These are phyloP conservation scores for Marvania coccoides DNA, from an alignment of 139 green algal genomes.

Conservation along the genomic window DNA sequence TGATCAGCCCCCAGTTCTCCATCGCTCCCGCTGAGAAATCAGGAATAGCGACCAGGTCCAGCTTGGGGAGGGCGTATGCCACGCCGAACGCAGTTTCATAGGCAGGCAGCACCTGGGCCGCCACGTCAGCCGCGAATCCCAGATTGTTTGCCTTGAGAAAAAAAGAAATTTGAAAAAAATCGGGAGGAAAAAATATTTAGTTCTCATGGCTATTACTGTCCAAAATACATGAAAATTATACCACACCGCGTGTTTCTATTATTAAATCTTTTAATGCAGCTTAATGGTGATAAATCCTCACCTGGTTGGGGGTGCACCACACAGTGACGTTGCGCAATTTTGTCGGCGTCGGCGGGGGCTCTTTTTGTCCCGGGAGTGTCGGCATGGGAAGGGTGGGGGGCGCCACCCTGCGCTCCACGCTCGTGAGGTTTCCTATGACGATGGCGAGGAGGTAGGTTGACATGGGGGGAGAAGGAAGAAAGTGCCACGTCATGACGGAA, in stretches of 20 bases:
- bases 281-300: too few relatives aligned
- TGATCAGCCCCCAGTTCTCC: constrained; percentile 92
- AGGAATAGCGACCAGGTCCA: constrained; percentile 86
- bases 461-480: constrained; percentile 63
- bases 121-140: constrained; percentile 22
- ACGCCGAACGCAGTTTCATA: constrained; percentile 44
- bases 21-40: constrained; percentile 87
- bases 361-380: neutral
- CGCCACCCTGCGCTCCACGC: neutral
- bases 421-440: neutral
- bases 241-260: too few relatives aligned
- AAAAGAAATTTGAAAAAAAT: too few relatives aligned
- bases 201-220: too few relatives aligned
- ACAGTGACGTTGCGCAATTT: constrained; percentile 28
- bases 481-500: constrained; percentile 19
- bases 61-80: constrained; percentile 68
- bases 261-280: too few relatives aligned
- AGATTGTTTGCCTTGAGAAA: constrained; percentile 17
- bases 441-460: constrained; percentile 70
- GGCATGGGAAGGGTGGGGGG: neutral
- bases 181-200: too few relatives aligned
- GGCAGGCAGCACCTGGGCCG: constrained; percentile 21
- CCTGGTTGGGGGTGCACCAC: constrained; percentile 52
- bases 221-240: too few relatives aligned
- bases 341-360: neutral